Percentiles rank a stretch among this genome's conserved stretches.
phyloP scores from a whole-genome alignment of 306 rosid genomes.

The Vigna unguiculata region DNA sequence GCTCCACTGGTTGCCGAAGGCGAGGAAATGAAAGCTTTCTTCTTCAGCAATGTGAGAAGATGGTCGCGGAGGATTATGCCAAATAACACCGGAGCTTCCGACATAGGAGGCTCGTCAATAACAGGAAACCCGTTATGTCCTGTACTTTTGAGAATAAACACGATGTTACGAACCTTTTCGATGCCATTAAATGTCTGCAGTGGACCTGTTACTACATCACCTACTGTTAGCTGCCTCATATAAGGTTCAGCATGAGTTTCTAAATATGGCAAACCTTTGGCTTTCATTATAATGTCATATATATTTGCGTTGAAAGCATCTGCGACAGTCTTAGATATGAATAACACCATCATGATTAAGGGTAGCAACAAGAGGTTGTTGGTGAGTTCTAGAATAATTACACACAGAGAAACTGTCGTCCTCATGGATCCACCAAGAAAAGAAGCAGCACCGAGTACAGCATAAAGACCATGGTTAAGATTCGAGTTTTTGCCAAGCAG shows the following conservation, averaged over 20 bases:
- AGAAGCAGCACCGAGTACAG: conserved; percentile 94
- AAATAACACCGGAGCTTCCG: conserved; percentile 66
- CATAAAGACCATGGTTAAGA: conserved; percentile 87
- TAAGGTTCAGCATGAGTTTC: conserved; percentile 86
- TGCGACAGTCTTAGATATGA: conserved; percentile 85
- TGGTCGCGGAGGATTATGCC: conserved; percentile 87
- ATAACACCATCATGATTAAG: conserved; percentile 86
- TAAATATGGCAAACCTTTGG: conserved; percentile 93
- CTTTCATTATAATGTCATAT: conserved; percentile 90
- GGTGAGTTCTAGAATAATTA: conserved; percentile 87
- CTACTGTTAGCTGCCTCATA: conserved; percentile 87
- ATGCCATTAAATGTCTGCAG: conserved; percentile 79
- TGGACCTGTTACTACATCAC: conserved; percentile 85
- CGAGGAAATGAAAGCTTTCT: conserved; percentile 62
- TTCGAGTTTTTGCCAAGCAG: conserved; percentile 58
- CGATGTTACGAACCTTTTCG: conserved; percentile 82
- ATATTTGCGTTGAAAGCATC: conserved; percentile 85
- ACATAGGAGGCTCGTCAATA: conserved; percentile 74
- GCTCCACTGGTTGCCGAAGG: conserved; percentile 48
- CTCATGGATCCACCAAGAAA: conserved; percentile 97
- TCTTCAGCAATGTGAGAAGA: conserved; percentile 77
- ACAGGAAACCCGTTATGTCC: conserved; percentile 93
- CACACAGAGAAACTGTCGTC: conserved; percentile 90
- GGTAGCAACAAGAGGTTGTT: conserved; percentile 87
- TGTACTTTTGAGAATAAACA: conserved; percentile 68